Evolutionary conservation across 2,329 filamentous ascomycete species (phyloP), one percentile per base, ranked within the genome.

Genomic region (Fusarium humuli): DNA sequence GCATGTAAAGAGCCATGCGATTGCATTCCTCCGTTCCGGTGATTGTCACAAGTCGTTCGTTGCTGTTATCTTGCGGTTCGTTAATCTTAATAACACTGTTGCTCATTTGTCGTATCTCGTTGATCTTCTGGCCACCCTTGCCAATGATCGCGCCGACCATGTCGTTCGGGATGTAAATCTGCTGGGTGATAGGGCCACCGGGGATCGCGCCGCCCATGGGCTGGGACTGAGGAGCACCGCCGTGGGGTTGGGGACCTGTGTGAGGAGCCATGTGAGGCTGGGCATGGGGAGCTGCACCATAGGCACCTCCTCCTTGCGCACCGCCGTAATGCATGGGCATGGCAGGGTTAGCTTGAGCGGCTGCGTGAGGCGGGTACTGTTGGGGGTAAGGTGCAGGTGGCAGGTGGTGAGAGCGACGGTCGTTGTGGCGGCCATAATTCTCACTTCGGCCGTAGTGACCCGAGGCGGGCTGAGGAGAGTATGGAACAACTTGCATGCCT

Each of bases 31-130:
- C 94, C 8, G 96, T 98, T 71, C 96, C 96, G 3, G 96, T 98
- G 74, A 99, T 97, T 18, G 96, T 99, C 61, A 99, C 96, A 64
- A 99, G 85, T 69, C 96, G 91, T 85, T 99, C 96, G 78, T 98
- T 99, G 86, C 94, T 98, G 83, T 97, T 98, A 81, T 98, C 96
- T 80, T 98, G 96, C 2, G 96, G 96, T 80, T 99, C 96, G 79
- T 99, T 98, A 86, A 99, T 99, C 86, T 99, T 99, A 81, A 99
- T 98, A 48, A 99, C 94, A 83, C 95, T 98, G 74, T 95, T 96
- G 80, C 93, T 97, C 75, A 99, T 90, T 80, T 98, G 94, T 74
- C 96, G 91, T 72, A 99, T 99, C 83, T 99, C 96, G 79, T 99
- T 99, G 86, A 99, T 99, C 88, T 99, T 99, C 59, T 94, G 93